Percentiles rank a stretch among this genome's conserved stretches.
Evolutionary conservation across 2,329 filamentous ascomycete species (phyloP).

Genomic region (Fusarium sublunatum): DNA sequence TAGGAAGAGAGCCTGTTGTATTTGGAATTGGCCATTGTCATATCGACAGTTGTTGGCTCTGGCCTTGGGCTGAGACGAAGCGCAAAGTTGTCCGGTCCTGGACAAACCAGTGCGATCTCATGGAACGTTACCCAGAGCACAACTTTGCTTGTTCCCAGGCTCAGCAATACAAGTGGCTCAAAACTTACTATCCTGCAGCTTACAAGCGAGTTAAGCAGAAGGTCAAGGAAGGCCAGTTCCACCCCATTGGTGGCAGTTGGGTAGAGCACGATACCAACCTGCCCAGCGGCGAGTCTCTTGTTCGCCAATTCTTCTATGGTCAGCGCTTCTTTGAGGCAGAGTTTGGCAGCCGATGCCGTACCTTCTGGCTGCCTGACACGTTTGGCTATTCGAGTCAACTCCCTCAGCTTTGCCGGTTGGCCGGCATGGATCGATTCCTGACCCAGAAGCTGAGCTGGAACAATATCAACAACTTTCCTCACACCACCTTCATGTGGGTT

Average conservation of each 20-base stretch:
- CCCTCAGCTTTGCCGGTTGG: constrained; percentile 89
- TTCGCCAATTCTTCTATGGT: constrained; percentile 94
- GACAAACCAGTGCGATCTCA: constrained; percentile 95
- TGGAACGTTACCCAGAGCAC: constrained; percentile 94
- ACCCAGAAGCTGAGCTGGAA: constrained; percentile 99
- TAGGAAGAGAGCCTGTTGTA: constrained; percentile 78
- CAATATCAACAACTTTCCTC: constrained; percentile 99
- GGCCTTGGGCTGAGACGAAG: constrained; percentile 98
- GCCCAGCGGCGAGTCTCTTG: constrained; percentile 93
- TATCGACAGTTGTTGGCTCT: constrained; percentile 98
- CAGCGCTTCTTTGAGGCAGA: constrained; percentile 94
- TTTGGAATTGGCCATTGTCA: constrained; percentile 96
- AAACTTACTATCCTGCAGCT: constrained; percentile 86
- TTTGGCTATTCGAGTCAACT: constrained; percentile 97
- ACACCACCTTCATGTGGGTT: constrained; percentile 99
- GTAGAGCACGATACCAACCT: constrained; percentile 99
- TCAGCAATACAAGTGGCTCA: constrained; percentile 98
- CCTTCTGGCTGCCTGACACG: constrained; percentile 98
- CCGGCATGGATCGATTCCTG: constrained; percentile 97
- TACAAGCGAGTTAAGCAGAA: constrained; percentile 92
- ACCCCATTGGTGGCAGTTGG: constrained; percentile 97
- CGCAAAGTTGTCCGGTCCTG: constrained; percentile 95
- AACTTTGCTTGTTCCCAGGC: constrained; percentile 93
- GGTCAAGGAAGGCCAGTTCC: constrained; percentile 89
- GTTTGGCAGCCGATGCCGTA: constrained; percentile 88